Evolutionary conservation across 129 eudicot genomes (phyloP), one percentile per base, ranked within the genome.

Genomic region (Helianthus tuberosus): DNA sequence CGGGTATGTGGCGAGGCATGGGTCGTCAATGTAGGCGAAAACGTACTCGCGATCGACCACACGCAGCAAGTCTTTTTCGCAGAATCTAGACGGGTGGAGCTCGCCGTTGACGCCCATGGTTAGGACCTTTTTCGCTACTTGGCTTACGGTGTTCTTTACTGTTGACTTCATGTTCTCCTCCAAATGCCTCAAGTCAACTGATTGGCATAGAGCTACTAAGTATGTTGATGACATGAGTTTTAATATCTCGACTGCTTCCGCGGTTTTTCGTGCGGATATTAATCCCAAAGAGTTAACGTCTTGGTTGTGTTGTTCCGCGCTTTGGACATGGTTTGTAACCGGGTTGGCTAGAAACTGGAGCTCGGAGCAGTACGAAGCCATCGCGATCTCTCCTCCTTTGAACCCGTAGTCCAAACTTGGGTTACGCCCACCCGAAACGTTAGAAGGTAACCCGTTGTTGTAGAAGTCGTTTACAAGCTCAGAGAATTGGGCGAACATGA

Each of bases 291-390:
- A 89, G 81, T 89, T 89, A 27, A 89, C 91, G 32, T 89, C 96
- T 63, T 89, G 96, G 76, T 89, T 89, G 72, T 86, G 96, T 69
- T 89, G 96, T 75, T 89, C 96, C 3, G 96, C 96, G 62, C 96
- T 89, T 73, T 89, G 86, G 16, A 89, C 96, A 60, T 89, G 96
- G 69, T 82, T 89, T 14, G 91, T 89, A 16, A 89, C 96, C 0
- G 96, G 91, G 38, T 89, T 89, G 0, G 96, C 96, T 17, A 89
- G 84, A 74, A 89, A 89, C 38, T 89, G 96, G 64, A 89, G 91
- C 84, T 89, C 96, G 0, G 96, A 89, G 39, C 91, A 86, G 53
- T 89, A 89, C 0, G 96, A 66, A 6, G 96, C 96, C 96, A 89
- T 89, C 36, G 96, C 96, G n/a, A 89, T 81, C 46, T 89, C 96